phyloP scores from a whole-genome alignment of 345 rosid species.

The Firmiana major region DNA sequence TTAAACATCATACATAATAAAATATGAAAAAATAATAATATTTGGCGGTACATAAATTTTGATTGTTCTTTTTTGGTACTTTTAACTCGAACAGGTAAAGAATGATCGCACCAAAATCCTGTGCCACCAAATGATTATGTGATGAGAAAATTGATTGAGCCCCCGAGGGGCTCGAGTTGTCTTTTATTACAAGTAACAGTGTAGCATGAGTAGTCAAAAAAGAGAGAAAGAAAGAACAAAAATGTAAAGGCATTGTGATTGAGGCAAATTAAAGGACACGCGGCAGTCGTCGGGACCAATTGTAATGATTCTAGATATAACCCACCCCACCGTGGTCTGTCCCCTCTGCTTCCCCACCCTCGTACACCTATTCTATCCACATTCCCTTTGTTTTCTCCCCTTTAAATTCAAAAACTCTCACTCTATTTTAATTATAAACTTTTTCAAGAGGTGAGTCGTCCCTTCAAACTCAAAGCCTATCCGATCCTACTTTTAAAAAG shows the following conservation, averaged over 20 bases:
- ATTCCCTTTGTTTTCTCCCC: neutral
- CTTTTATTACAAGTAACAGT: neutral
- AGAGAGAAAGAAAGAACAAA: neutral
- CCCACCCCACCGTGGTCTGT: conserved; percentile 6
- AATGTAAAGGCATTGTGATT: neutral
- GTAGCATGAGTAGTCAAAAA: conserved; percentile 13
- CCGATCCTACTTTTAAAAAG: too few species aligned
- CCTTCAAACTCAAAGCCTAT: too few species aligned
- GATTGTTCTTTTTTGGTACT: too few species aligned
- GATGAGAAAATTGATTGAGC: neutral
- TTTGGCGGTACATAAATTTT: too few species aligned
- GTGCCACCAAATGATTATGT: neutral
- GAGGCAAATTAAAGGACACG: conserved; percentile 23
- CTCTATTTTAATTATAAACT: too few species aligned
- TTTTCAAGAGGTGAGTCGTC: too few species aligned
- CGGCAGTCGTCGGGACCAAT: conserved; percentile 24
- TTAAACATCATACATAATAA: too few species aligned
- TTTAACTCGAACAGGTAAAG: too few species aligned
- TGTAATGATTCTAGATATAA: conserved; percentile 15
- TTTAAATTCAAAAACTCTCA: too few species aligned
- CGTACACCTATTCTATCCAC: neutral
- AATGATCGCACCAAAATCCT: neutral
- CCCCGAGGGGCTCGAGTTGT: conserved; percentile 27
- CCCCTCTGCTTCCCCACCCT: conserved; percentile 26
- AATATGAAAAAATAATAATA: too few species aligned